Percentiles rank a stretch among this genome's conserved stretches.
Evolutionary conservation across 352 stramenopile genomes (phyloP).

Genomic region (Blastocystis sp.): DNA sequence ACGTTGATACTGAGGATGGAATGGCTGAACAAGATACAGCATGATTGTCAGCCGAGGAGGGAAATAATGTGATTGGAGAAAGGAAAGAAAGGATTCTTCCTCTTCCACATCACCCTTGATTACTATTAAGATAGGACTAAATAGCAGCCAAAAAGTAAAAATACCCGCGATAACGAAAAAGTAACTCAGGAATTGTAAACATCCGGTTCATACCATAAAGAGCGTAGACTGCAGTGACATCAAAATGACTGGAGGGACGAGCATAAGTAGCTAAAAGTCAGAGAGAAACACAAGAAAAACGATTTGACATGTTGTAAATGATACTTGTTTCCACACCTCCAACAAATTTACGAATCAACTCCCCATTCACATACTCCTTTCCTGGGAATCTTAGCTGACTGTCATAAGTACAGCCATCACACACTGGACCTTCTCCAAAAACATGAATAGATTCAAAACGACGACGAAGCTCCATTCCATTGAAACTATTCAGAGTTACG

Average conservation of each 20-base stretch:
- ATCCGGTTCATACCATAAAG: neutral
- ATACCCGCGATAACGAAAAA: slow-evolving; percentile 27
- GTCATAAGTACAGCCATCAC: neutral
- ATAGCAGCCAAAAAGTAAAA: neutral
- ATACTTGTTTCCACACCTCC: neutral
- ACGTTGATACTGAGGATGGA: neutral
- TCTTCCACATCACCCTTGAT: neutral
- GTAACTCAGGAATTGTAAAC: neutral
- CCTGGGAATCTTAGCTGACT: neutral
- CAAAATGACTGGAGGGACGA: neutral
- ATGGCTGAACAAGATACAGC: neutral
- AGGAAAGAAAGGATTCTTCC: neutral
- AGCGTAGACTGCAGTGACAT: slow-evolving; percentile 19
- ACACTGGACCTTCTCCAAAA: neutral
- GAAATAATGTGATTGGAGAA: neutral
- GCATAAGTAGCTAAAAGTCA: neutral
- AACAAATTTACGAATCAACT: slow-evolving; percentile 31
- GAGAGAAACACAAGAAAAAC: neutral
- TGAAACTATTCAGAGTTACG: neutral
- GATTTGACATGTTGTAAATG: neutral
- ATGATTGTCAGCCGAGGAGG: neutral
- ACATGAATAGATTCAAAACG: neutral
- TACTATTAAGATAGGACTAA: neutral
- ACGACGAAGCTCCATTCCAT: neutral
- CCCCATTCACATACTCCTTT: neutral